Evolutionary conservation across 2,329 filamentous ascomycete species (phyloP).

Genomic region (Anisogramma anomala): DNA sequence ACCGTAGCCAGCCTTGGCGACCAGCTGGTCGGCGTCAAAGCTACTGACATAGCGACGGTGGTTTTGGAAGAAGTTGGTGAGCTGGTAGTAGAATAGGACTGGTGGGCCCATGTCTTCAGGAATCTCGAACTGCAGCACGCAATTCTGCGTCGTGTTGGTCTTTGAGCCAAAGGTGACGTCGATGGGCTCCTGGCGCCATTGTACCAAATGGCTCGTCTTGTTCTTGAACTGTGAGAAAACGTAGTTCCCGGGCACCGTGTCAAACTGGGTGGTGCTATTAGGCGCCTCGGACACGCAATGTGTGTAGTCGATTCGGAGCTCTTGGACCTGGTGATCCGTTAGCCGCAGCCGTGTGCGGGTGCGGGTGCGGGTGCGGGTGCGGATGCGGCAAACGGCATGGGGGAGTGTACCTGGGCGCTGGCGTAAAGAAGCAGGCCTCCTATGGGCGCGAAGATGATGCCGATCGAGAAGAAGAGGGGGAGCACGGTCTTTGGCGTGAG

Average conservation of each 20-base stretch:
- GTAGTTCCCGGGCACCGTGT: constrained; percentile 41
- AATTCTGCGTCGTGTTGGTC: constrained; percentile 37
- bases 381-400: too few relatives aligned
- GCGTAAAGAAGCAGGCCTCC: constrained; percentile 79
- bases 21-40: constrained; percentile 69
- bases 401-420: constrained; percentile 66
- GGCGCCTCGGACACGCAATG: constrained; percentile 53
- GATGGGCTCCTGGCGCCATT: constrained; percentile 32
- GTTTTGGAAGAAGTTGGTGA: constrained; percentile 98
- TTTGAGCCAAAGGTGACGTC: constrained; percentile 31
- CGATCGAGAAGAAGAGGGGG: constrained; percentile 81
- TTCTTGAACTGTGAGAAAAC: constrained; percentile 63
- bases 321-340: constrained; percentile 56
- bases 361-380: constrained; percentile 7
- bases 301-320: constrained; percentile 85
- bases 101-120: constrained; percentile 70
- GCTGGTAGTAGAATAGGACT: constrained; percentile 85
- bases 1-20: constrained; percentile 53
- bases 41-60: constrained; percentile 92
- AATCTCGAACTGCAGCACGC: constrained; percentile 66
- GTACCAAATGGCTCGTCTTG: constrained; percentile 26
- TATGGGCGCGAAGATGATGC: constrained; percentile 86
- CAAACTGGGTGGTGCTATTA: constrained; percentile 25
- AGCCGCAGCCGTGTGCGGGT: background rate
- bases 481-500: constrained; percentile 88